phyloP scores from a whole-genome alignment of 345 rosid genomes.

The Dovyalis caffra region DNA sequence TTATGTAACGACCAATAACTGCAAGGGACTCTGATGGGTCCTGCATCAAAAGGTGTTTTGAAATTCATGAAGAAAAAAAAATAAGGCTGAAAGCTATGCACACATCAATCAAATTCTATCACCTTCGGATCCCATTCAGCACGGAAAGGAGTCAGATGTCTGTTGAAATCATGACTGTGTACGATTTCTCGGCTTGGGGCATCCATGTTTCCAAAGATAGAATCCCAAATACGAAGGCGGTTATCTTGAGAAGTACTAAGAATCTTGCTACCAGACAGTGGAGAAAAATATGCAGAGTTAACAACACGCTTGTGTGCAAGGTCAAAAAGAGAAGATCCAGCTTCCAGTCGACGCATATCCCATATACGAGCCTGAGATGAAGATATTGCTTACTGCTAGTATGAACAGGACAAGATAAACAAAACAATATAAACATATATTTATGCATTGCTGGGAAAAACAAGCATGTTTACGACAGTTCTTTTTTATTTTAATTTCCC shows the following conservation, averaged over 20 bases:
- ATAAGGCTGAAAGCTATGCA: background rate
- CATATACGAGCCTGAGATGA: constrained; percentile 79
- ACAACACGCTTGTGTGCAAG: constrained; percentile 87
- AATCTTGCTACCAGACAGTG: constrained; percentile 76
- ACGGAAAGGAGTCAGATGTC: constrained; percentile 87
- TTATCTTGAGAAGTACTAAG: constrained; percentile 92
- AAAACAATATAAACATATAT: background rate
- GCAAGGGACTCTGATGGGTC: constrained; percentile 86
- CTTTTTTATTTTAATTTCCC: no score
- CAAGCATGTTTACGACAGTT: background rate
- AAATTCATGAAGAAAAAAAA: background rate
- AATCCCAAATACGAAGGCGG: constrained; percentile 89
- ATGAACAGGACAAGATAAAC: constrained; percentile 3
- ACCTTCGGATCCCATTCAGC: constrained; percentile 99
- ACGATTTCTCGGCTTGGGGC: constrained; percentile 94
- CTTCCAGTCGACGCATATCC: constrained; percentile 80
- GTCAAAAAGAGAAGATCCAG: constrained; percentile 53
- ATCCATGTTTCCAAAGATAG: constrained; percentile 74
- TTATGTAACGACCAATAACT: constrained; percentile 86
- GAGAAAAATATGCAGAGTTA: constrained; percentile 96
- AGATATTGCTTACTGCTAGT: constrained; percentile 5
- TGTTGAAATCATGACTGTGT: constrained; percentile 95
- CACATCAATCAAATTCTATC: background rate
- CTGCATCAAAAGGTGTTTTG: constrained; percentile 37
- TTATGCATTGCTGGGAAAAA: background rate